phyloP scores from a whole-genome alignment of 2,329 filamentous ascomycete species.

The Colletotrichum zoysiae region DNA sequence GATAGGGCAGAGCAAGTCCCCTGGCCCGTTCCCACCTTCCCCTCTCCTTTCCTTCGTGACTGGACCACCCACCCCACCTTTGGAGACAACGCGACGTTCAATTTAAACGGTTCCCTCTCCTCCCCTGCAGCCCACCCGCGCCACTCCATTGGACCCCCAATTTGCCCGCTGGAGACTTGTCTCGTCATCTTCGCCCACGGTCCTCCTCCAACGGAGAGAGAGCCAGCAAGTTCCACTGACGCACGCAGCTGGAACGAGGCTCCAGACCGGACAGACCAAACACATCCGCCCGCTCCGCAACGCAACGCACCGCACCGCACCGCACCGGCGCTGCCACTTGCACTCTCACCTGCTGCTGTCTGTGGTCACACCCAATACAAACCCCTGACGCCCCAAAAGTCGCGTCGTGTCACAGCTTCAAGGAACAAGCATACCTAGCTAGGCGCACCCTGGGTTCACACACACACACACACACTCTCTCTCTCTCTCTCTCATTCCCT shows the following conservation, averaged over 20 bases:
- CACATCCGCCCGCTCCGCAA: neutral
- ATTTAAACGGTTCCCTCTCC: conserved; percentile 31
- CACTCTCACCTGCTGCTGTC: conserved; percentile 25
- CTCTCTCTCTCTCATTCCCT: too few relatives aligned
- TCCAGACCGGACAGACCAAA: conserved; percentile 9
- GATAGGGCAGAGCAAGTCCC: neutral
- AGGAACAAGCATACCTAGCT: neutral
- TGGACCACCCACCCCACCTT: conserved; percentile 31
- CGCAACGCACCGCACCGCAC: conserved; percentile 3
- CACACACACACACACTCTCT: too few relatives aligned
- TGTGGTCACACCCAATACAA: conserved; percentile 30
- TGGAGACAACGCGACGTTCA: conserved; percentile 40
- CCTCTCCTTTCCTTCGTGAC: conserved; percentile 20
- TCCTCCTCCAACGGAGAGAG: conserved; percentile 12
- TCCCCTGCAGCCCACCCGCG: conserved; percentile 23
- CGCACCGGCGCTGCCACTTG: conserved; percentile 16
- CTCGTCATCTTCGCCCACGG: conserved; percentile 26
- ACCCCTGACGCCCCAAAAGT: conserved; percentile 39
- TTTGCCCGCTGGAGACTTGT: conserved; percentile 39
- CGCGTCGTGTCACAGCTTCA: conserved; percentile 33
- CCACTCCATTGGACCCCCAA: conserved; percentile 40
- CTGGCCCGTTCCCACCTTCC: conserved; percentile 6
- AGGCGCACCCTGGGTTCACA: neutral
- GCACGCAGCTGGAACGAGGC: conserved; percentile 20
- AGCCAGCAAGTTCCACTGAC: conserved; percentile 8